Evolutionary conservation across 1,284 basidiomycete species (phyloP).

Genomic region (Leccinum subatratum): DNA sequence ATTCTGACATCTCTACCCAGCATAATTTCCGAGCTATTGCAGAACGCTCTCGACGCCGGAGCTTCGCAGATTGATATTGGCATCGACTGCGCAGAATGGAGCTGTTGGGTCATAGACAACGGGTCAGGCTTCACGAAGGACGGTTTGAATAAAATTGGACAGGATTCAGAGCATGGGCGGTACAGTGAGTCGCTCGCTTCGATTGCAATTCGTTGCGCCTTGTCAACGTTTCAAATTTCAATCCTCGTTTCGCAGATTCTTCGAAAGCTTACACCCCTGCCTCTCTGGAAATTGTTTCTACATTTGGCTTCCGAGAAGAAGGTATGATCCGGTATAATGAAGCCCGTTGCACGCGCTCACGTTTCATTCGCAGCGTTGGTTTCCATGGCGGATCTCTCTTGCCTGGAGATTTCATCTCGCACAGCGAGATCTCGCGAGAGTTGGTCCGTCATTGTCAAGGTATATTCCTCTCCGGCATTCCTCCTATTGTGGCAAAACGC

Average conservation of each 20-base stretch:
- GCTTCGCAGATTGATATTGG: constrained; percentile 61
- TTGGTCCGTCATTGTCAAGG: constrained; percentile 75
- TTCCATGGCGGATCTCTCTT: constrained; percentile 73
- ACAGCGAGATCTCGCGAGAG: constrained; percentile 53
- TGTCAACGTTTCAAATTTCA: not conserved
- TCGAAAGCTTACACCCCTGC: constrained; percentile 62
- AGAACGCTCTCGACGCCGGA: constrained; percentile 77
- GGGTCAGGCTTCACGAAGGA: constrained; percentile 68
- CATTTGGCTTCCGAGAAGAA: constrained; percentile 88
- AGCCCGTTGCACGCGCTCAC: constrained; percentile 11
- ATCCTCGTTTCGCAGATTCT: constrained; percentile 43
- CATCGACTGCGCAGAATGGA: constrained; percentile 66
- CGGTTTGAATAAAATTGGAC: constrained; percentile 52
- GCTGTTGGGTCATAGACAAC: constrained; percentile 79
- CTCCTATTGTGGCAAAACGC: constrained; percentile 7
- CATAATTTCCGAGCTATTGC: constrained; percentile 76
- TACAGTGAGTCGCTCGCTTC: constrained; percentile 51
- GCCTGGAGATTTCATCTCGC: constrained; percentile 74
- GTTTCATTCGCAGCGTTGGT: constrained; percentile 56
- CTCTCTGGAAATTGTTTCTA: constrained; percentile 49
- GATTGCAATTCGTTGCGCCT: not conserved
- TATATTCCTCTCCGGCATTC: constrained; percentile 27
- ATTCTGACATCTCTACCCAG: constrained; percentile 77
- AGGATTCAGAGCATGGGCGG: constrained; percentile 48
- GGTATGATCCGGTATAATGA: constrained; percentile 41